Conservation (phyloP, 352 stramenopile genomes). For the Plasmopara muralis region DNA sequence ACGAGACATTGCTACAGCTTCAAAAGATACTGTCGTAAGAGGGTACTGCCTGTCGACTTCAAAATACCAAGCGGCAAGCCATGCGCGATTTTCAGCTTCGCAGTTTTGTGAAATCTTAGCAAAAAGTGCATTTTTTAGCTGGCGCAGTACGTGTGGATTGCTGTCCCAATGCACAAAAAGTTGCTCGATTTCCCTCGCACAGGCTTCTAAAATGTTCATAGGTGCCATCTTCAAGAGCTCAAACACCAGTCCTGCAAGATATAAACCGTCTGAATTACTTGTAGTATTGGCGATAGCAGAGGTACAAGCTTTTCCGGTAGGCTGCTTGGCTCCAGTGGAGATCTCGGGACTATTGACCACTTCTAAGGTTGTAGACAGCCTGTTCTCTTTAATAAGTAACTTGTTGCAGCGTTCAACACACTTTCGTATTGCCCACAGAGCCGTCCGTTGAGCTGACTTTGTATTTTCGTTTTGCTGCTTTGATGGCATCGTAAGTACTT, state of each 20-base stretch:
- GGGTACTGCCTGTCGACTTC: constrained; percentile 39
- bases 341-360: not conserved
- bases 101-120: constrained; percentile 46
- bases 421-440: constrained; percentile 47
- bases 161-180: constrained; percentile 22
- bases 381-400: constrained; percentile 23
- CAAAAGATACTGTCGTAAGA: not conserved
- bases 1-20: constrained; percentile 6
- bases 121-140: constrained; percentile 39
- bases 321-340: no score
- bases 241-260: constrained; percentile 44
- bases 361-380: constrained; percentile 1
- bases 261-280: constrained; percentile 30
- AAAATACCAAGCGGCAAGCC: constrained; percentile 55
- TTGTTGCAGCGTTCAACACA: constrained; percentile 27
- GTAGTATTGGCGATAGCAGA: not conserved
- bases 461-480: constrained; percentile 5
- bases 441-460: constrained; percentile 27
- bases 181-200: constrained; percentile 37
- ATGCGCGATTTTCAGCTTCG: constrained; percentile 52
- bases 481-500: constrained; percentile 11
- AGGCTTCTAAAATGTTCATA: constrained; percentile 29
- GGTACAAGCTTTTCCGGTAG: not conserved
- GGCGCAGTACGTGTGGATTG: constrained; percentile 15
- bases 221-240: constrained; percentile 60